phyloP scores from a whole-genome alignment of 345 rosid species.

The Arabidopsis suecica region DNA sequence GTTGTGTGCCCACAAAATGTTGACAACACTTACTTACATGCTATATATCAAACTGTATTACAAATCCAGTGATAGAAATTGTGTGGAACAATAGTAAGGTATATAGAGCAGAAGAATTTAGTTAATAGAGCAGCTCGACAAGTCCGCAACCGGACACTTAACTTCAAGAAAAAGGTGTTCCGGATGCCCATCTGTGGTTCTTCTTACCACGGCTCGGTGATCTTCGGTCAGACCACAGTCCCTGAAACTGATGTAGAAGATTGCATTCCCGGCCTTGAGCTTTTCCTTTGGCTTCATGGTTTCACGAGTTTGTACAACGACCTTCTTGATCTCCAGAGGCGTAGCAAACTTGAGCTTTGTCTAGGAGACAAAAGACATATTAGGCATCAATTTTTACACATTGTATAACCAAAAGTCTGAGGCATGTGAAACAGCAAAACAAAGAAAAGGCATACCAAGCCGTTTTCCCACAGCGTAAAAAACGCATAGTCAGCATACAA shows the following conservation, averaged over 20 bases:
- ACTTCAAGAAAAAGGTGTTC: background rate
- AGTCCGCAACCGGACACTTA: background rate
- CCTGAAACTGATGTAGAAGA: conserved; percentile 4
- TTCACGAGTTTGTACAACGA: conserved; percentile 9
- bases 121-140: background rate
- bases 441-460: background rate
- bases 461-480: background rate
- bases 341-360: background rate
- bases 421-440: background rate
- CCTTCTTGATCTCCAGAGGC: conserved; percentile 8
- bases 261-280: background rate
- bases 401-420: background rate
- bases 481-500: background rate
- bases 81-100: too few relatives aligned
- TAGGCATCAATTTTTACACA: background rate
- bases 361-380: background rate
- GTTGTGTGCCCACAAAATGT: too few relatives aligned
- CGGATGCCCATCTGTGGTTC: background rate
- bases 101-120: too few relatives aligned
- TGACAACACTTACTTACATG: too few relatives aligned
- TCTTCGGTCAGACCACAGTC: conserved; percentile 6
- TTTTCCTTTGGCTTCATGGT: background rate
- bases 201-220: conserved; percentile 1
- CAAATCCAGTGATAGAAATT: too few relatives aligned
- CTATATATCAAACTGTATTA: too few relatives aligned